Conservation (phyloP, 345 rosid species). For the Lepidium africanum region DNA sequence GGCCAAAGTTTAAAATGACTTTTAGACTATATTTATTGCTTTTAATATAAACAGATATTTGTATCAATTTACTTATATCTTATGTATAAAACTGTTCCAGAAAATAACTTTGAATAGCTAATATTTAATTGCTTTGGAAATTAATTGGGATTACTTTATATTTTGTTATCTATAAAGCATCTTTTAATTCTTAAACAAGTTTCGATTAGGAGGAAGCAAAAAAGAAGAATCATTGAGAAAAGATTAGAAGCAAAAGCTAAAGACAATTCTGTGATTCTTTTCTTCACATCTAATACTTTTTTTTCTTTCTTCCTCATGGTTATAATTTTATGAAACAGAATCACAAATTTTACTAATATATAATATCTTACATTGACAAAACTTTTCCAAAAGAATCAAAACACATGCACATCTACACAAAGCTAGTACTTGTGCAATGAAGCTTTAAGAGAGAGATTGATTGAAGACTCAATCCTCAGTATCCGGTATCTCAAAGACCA, state of each 20-base stretch:
- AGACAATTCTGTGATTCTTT: slow-evolving; percentile 11
- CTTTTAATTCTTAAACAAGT: slow-evolving; percentile 2
- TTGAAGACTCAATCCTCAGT: slow-evolving; percentile 14
- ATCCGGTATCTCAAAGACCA: slow-evolving; percentile 18
- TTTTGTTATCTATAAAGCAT: background rate
- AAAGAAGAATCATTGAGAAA: background rate
- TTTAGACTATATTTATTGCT: too few relatives aligned
- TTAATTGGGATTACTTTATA: background rate
- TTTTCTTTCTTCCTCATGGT: background rate
- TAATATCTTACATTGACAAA: slow-evolving; percentile 1
- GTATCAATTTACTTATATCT: background rate
- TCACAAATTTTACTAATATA: background rate
- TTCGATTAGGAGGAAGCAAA: background rate
- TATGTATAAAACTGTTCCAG: background rate
- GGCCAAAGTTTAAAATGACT: too few relatives aligned
- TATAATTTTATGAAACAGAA: background rate
- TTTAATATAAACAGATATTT: background rate
- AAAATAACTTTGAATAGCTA: background rate
- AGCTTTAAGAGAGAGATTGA: background rate
- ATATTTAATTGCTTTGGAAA: background rate
- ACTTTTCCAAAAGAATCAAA: background rate
- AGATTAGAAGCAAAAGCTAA: slow-evolving; percentile 15
- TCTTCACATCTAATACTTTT: slow-evolving; percentile 3
- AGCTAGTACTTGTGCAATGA: background rate
- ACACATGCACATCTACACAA: slow-evolving; percentile 6